Evolutionary conservation across 1,284 basidiomycete species (phyloP).

Genomic region (Bondarzewia mesenterica): DNA sequence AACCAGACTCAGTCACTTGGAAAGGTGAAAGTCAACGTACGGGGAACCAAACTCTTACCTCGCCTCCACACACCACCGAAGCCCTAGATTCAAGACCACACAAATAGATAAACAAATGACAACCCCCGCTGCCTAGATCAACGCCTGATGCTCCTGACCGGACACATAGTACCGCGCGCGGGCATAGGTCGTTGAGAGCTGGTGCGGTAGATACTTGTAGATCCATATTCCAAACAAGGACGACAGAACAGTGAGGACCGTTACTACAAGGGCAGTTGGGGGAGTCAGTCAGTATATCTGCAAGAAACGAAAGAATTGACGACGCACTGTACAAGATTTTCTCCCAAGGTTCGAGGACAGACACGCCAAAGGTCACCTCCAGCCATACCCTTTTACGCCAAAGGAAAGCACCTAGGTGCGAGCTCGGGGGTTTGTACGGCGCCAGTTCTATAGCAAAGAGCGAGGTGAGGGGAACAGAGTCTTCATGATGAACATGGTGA

Average conservation of each 20-base stretch:
- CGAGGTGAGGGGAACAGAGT: not conserved
- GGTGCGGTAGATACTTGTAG: conserved; percentile 29
- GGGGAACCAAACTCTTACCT: too few relatives aligned
- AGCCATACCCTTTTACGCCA: conserved; percentile 44
- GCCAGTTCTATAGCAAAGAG: conserved; percentile 19
- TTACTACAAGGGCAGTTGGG: conserved; percentile 16
- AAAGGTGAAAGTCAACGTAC: too few relatives aligned
- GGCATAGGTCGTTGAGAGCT: conserved; percentile 21
- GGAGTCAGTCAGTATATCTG: not conserved
- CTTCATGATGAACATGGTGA: not conserved
- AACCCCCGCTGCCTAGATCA: not conserved
- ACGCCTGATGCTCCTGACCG: not conserved
- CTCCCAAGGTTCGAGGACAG: conserved; percentile 53
- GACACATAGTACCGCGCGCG: conserved; percentile 28
- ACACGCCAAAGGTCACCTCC: conserved; percentile 44
- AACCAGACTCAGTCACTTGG: too few relatives aligned
- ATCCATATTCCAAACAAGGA: conserved; percentile 23
- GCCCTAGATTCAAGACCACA: too few relatives aligned
- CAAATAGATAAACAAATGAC: not conserved
- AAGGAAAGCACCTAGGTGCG: conserved; percentile 26
- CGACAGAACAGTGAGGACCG: conserved; percentile 21
- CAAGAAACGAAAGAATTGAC: not conserved
- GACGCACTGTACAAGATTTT: conserved; percentile 43
- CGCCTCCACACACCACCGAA: too few relatives aligned
- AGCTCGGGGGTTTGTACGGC: conserved; percentile 28